Percentiles rank a stretch among this genome's conserved stretches.
These are phyloP conservation scores for Skeletonema potamos DNA, from an alignment of 108 stramenopile species.

Conservation along the genomic window DNA sequence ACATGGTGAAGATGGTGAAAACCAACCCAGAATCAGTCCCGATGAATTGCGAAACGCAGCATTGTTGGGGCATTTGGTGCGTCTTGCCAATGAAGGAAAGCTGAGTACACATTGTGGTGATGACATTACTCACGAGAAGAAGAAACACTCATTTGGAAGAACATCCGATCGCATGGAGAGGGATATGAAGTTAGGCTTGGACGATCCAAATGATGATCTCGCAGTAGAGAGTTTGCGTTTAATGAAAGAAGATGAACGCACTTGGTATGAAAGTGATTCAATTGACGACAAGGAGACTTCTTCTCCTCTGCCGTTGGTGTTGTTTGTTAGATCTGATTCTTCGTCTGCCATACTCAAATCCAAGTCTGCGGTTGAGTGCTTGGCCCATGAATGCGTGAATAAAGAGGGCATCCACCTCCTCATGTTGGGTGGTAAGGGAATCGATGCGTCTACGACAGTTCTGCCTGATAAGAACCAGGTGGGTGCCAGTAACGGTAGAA, in stretches of 20 bases:
- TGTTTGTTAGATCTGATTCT: constrained; percentile 76
- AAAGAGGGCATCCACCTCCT: constrained; percentile 71
- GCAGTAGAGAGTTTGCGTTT: constrained; percentile 62
- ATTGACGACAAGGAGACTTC: not conserved
- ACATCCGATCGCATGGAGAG: constrained; percentile 72
- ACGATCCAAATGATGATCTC: constrained; percentile 83
- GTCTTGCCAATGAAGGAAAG: constrained; percentile 60
- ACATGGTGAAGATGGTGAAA: constrained; percentile 5
- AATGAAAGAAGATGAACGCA: constrained; percentile 74
- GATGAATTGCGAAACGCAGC: constrained; percentile 61
- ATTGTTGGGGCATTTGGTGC: constrained; percentile 60
- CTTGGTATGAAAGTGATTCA: constrained; percentile 28
- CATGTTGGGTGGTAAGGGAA: constrained; percentile 72
- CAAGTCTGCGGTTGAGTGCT: constrained; percentile 73
- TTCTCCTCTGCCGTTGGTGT: constrained; percentile 57
- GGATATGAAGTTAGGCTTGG: constrained; percentile 67
- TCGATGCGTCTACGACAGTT: constrained; percentile 64
- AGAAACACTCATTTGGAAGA: constrained; percentile 35
- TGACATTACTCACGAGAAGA: not conserved
- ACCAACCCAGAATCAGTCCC: constrained; percentile 42
- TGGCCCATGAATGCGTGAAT: constrained; percentile 73
- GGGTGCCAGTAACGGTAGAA: constrained; percentile 19
- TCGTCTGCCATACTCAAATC: constrained; percentile 72
- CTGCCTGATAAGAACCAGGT: constrained; percentile 37
- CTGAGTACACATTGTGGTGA: not conserved